Evolutionary conservation across 495 filamentous ascomycete genomes (phyloP).

Genomic region (Lasiosphaeria miniovina): DNA sequence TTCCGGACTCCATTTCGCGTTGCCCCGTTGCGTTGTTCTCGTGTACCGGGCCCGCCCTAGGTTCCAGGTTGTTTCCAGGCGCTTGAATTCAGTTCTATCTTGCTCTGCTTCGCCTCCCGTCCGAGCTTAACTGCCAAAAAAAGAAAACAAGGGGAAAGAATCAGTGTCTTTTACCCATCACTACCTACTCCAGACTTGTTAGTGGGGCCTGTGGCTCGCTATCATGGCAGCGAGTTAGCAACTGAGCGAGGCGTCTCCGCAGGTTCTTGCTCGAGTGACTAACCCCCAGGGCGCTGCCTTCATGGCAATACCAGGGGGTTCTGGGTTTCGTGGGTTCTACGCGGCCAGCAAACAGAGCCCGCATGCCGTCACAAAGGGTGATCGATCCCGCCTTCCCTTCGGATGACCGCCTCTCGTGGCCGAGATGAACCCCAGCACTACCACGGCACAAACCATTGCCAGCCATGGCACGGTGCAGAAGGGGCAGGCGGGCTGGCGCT

Average conservation of each 20-base stretch:
- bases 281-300: too few relatives aligned
- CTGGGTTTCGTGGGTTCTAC: too few relatives aligned
- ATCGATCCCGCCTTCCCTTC: constrained; percentile 2
- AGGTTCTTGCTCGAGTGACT: too few relatives aligned
- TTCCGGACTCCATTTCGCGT: background rate
- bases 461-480: background rate
- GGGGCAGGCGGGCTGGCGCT: background rate
- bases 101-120: background rate
- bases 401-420: constrained; percentile 4
- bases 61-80: background rate
- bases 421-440: background rate
- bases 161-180: background rate
- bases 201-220: background rate
- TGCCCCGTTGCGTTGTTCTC: background rate
- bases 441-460: background rate
- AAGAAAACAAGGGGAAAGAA: background rate
- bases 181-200: background rate
- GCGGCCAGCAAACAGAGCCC: too few relatives aligned
- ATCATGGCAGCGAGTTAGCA: background rate
- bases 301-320: too few relatives aligned
- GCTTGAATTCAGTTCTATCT: background rate
- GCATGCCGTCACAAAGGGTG: background rate
- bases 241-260: background rate
- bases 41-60: background rate
- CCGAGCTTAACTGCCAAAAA: background rate